Evolutionary conservation across 345 rosid species (phyloP).

Genomic region (Arabidopsis arenosa): DNA sequence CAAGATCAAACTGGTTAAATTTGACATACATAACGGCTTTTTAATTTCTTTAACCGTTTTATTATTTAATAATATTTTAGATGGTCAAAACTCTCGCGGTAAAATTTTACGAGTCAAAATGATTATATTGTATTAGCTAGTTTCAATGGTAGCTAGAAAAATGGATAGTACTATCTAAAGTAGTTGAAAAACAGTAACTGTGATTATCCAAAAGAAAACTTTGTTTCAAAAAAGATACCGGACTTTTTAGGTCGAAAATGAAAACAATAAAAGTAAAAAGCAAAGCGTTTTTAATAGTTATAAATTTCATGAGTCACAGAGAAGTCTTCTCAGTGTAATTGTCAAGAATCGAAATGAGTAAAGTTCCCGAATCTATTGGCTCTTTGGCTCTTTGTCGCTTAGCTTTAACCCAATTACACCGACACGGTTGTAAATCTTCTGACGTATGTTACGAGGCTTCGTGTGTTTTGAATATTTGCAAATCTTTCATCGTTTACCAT

Average conservation of each 20-base stretch:
- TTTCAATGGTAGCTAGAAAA: neutral
- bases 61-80: neutral
- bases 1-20: neutral
- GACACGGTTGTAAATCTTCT: slow-evolving; percentile 37
- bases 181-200: neutral
- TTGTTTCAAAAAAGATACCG: slow-evolving; percentile 26
- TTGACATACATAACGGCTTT: neutral
- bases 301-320: slow-evolving; percentile 7
- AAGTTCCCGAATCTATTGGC: slow-evolving; percentile 38
- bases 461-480: slow-evolving; percentile 29
- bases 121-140: neutral
- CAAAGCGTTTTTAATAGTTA: neutral
- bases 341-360: slow-evolving; percentile 41
- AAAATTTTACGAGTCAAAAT: neutral
- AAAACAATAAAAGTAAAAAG: slow-evolving; percentile 32
- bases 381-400: slow-evolving; percentile 38
- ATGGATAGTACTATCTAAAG: neutral
- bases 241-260: slow-evolving; percentile 34
- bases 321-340: slow-evolving; percentile 32
- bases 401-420: slow-evolving; percentile 41
- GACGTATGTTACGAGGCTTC: slow-evolving; percentile 30
- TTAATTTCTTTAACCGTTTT: neutral
- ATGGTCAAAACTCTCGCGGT: neutral
- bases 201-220: slow-evolving; percentile 13
- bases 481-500: slow-evolving; percentile 18